Percentiles rank a stretch among this genome's conserved stretches.
phyloP scores from a whole-genome alignment of 1,284 basidiomycete species.

The Exobasidium rhododendri region DNA sequence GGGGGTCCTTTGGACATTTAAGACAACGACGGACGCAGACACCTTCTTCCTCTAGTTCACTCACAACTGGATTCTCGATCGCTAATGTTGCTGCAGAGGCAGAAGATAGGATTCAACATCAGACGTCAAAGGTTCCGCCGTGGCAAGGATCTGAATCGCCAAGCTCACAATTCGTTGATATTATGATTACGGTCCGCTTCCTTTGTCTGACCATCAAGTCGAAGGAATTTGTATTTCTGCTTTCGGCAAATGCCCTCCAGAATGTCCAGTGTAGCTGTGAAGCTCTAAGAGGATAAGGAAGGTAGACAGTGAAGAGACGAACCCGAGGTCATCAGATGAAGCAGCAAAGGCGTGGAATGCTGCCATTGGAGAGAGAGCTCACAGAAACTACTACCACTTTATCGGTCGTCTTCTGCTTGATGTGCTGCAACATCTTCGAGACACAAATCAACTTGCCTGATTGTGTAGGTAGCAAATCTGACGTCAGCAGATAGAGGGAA shows the following conservation, averaged over 20 bases:
- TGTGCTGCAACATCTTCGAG: conserved; percentile 66
- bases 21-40: no score
- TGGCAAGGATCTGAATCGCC: no score
- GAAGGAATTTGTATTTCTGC: conserved; percentile 72
- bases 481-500: no score
- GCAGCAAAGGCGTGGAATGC: background rate
- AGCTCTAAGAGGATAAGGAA: conserved; percentile 29
- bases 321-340: no score
- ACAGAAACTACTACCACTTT: conserved; percentile 49
- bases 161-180: conserved; percentile 36
- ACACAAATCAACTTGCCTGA: conserved; percentile 68
- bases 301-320: no score
- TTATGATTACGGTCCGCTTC: conserved; percentile 36
- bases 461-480: no score
- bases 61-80: background rate
- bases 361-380: background rate
- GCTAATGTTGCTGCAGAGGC: background rate
- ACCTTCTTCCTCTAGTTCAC: no score
- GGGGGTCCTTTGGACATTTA: no score
- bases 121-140: no score
- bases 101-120: background rate
- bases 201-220: conserved; percentile 71
- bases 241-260: conserved; percentile 80
- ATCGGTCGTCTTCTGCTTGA: conserved; percentile 73
- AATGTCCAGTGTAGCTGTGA: conserved; percentile 76